Conservation (phyloP, 1,284 basidiomycete species). For the Ceratobasidium sp. region DNA sequence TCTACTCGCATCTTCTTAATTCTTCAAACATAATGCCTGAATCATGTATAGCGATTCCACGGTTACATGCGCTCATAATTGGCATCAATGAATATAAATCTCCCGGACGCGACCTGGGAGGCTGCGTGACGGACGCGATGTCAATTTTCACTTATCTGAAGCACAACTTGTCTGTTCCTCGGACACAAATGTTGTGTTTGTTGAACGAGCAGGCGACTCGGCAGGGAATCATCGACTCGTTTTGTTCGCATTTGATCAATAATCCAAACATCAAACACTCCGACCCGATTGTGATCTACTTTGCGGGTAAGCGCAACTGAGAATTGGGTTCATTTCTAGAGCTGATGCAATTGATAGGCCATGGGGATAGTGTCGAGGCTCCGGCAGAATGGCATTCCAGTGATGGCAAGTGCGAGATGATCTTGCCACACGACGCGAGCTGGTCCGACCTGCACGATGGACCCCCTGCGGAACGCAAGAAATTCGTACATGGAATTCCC, state of each 20-base stretch:
- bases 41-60: too few relatives aligned
- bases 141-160: neutral
- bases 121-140: constrained; percentile 13
- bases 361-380: constrained; percentile 1
- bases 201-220: constrained; percentile 26
- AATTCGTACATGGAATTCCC: constrained; percentile 20
- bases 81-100: constrained; percentile 15
- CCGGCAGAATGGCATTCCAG: constrained; percentile 13
- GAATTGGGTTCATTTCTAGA: too few relatives aligned
- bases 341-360: neutral
- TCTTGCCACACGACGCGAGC: constrained; percentile 12
- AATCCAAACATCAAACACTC: constrained; percentile 5
- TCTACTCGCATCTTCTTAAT: too few relatives aligned
- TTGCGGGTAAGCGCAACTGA: neutral
- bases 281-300: constrained; percentile 31
- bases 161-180: constrained; percentile 1
- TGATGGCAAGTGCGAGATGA: neutral
- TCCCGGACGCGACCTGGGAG: neutral
- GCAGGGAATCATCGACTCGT: constrained; percentile 12
- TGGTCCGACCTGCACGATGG: neutral
- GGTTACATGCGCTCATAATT: constrained; percentile 16
- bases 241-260: constrained; percentile 4
- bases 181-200: neutral
- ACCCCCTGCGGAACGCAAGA: neutral
- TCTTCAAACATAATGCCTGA: too few relatives aligned